Evolutionary conservation across 1,139 yeast species (phyloP).

Genomic region (Yamadazyma diddensiae): DNA sequence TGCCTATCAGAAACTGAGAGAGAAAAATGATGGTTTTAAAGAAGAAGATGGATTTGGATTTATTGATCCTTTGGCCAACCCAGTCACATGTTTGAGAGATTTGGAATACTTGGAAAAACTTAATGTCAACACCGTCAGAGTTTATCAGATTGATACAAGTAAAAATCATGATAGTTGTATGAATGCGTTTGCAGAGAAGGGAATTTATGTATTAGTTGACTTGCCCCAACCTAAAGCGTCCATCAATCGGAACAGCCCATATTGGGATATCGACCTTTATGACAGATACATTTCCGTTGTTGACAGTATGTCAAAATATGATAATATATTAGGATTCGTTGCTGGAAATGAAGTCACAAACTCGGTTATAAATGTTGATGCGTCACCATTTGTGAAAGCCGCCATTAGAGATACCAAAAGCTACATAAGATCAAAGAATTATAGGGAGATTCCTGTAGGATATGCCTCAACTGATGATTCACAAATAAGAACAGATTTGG

Average conservation of each 20-base stretch:
- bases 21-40: constrained; percentile 26
- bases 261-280: constrained; percentile 40
- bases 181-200: constrained; percentile 49
- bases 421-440: constrained; percentile 40
- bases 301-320: constrained; percentile 46
- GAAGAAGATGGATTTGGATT: constrained; percentile 30
- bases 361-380: constrained; percentile 43
- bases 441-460: constrained; percentile 58
- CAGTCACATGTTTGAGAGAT: constrained; percentile 49
- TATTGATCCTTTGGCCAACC: constrained; percentile 52
- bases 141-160: constrained; percentile 52
- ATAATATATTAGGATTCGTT: constrained; percentile 54
- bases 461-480: constrained; percentile 61
- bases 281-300: constrained; percentile 46
- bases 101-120: constrained; percentile 44
- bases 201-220: constrained; percentile 55
- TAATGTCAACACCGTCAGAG: constrained; percentile 53
- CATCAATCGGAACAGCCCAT: constrained; percentile 47
- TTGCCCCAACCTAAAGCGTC: constrained; percentile 53
- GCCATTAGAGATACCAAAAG: constrained; percentile 55
- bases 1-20: constrained; percentile 52
- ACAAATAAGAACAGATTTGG: constrained; percentile 42
- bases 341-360: constrained; percentile 65
- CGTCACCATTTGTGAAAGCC: constrained; percentile 62
- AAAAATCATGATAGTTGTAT: constrained; percentile 54